phyloP scores from a whole-genome alignment of 768 basidiomycete species.

The Cyclocybe cylindracea region DNA sequence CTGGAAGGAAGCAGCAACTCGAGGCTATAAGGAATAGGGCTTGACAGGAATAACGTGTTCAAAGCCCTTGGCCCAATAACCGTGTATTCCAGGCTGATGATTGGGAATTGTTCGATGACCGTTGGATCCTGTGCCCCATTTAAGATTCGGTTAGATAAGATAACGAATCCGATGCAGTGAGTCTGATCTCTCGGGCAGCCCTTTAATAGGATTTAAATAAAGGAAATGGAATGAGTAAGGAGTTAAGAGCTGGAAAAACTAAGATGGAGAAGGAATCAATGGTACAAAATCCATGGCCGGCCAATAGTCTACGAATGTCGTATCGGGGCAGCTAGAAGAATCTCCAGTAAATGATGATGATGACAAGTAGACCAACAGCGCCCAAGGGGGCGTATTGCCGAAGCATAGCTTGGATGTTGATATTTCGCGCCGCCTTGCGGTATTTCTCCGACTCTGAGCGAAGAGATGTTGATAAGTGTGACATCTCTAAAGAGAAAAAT shows the following conservation, averaged over 20 bases:
- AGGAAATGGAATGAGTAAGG: neutral
- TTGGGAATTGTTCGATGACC: neutral
- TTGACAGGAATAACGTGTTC: neutral
- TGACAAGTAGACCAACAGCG: constrained; percentile 75
- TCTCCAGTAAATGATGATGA: constrained; percentile 80
- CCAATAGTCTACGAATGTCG: constrained; percentile 7
- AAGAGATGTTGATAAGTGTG: constrained; percentile 90
- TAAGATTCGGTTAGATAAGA: constrained; percentile 21
- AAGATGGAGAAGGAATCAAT: constrained; percentile 16
- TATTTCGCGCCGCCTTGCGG: constrained; percentile 90
- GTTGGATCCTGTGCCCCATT: constrained; percentile 5
- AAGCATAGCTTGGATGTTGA: constrained; percentile 92
- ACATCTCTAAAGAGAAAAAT: constrained; percentile 72
- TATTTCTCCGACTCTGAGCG: constrained; percentile 98
- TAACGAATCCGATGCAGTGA: constrained; percentile 1
- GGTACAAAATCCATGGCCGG: constrained; percentile 16
- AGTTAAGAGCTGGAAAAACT: constrained; percentile 8
- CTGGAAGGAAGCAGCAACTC: constrained; percentile 1
- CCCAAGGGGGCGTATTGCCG: constrained; percentile 95
- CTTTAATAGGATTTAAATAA: neutral
- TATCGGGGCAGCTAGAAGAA: constrained; percentile 42
- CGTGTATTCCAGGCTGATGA: neutral
- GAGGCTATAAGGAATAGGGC: neutral
- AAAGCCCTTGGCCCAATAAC: constrained; percentile 3
- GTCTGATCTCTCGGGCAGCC: neutral